Conservation (phyloP, 345 rosid genomes). For the Mallotus nudiflorus region DNA sequence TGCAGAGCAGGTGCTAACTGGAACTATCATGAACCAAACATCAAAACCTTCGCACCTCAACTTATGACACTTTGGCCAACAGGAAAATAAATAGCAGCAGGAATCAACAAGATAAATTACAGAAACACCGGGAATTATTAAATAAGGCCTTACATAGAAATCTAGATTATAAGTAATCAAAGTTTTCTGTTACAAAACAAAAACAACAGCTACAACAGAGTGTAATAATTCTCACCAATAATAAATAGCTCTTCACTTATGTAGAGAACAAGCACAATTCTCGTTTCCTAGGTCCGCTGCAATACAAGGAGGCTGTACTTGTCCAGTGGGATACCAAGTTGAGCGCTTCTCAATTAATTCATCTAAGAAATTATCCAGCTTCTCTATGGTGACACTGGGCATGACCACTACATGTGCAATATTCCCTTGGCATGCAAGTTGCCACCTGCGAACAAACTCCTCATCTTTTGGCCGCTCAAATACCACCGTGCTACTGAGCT, state of each 20-base stretch:
- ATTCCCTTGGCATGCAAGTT: slow-evolving; percentile 87
- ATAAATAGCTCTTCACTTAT: slow-evolving; percentile 41
- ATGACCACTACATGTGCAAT: slow-evolving; percentile 93
- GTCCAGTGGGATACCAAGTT: slow-evolving; percentile 59
- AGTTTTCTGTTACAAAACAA: slow-evolving; percentile 15
- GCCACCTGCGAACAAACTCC: slow-evolving; percentile 90
- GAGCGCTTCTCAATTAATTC: slow-evolving; percentile 57
- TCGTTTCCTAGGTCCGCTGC: slow-evolving; percentile 61
- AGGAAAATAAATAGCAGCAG: not conserved
- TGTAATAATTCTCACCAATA: slow-evolving; percentile 2
- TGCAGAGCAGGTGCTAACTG: too few species aligned
- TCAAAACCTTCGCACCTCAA: too few species aligned
- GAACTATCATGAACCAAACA: too few species aligned
- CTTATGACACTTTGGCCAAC: too few species aligned
- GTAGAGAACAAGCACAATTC: slow-evolving; percentile 66
- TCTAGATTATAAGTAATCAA: slow-evolving; percentile 16
- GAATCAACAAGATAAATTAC: not conserved
- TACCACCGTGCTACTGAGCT: slow-evolving; percentile 93
- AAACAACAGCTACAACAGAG: slow-evolving; percentile 9
- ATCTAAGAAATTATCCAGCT: slow-evolving; percentile 69
- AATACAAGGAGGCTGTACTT: slow-evolving; percentile 55
- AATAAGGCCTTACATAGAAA: slow-evolving; percentile 1
- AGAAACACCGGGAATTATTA: not conserved
- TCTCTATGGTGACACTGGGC: slow-evolving; percentile 82
- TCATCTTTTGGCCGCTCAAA: slow-evolving; percentile 90